These are phyloP conservation scores for Dissophora globulifera DNA, from an alignment of 192 early-diverging fungal species.

Conservation along the genomic window DNA sequence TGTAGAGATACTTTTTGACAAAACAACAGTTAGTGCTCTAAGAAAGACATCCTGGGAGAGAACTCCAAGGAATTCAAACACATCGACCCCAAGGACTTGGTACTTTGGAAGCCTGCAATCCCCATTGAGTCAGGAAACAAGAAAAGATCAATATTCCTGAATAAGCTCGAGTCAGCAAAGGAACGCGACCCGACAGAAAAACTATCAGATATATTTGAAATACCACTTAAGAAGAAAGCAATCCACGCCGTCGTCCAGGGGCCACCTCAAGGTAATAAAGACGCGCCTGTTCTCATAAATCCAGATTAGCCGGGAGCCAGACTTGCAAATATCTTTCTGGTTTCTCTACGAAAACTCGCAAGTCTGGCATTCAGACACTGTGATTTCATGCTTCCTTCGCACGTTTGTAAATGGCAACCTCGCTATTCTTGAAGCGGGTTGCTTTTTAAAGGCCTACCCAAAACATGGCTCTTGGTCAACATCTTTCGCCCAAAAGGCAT, in stretches of 20 bases:
- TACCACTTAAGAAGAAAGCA: conserved; percentile 4
- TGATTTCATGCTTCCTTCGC: conserved; percentile 22
- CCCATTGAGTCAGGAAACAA: no score
- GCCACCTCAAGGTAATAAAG: conserved; percentile 14
- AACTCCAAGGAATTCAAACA: no score
- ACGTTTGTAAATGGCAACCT: conserved; percentile 34
- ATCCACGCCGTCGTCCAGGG: conserved; percentile 23
- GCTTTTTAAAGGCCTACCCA: conserved; percentile 37
- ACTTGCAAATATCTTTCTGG: neutral
- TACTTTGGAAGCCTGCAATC: no score
- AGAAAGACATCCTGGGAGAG: no score
- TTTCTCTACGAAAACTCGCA: conserved; percentile 18
- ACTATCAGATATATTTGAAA: conserved; percentile 9
- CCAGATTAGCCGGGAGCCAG: conserved; percentile 2
- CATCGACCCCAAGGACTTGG: no score
- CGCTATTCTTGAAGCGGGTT: conserved; percentile 31
- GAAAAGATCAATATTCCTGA: neutral
- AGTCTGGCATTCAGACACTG: conserved; percentile 12
- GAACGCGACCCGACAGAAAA: conserved; percentile 13
- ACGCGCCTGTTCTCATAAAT: neutral
- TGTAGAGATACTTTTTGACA: no score
- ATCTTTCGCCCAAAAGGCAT: conserved; percentile 2
- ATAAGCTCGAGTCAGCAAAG: neutral
- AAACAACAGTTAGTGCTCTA: no score
- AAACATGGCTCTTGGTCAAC: conserved; percentile 34